Conservation (phyloP, 306 rosid species). For the Erythrophleum fordii region DNA sequence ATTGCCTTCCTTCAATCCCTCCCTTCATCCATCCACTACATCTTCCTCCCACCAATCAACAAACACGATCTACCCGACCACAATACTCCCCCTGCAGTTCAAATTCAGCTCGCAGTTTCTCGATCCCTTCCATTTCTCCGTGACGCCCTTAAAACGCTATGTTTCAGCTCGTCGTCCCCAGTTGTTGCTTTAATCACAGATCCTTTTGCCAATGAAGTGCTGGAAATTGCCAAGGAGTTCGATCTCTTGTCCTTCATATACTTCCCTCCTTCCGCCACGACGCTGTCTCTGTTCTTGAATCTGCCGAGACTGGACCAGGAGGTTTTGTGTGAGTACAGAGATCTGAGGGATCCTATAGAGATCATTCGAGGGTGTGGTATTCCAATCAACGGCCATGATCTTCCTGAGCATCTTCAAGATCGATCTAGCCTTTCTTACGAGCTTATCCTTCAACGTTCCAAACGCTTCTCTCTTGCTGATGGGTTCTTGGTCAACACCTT, state of each 20-base stretch:
- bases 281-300: slow-evolving; percentile 27
- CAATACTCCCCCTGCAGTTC: background rate
- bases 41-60: slow-evolving; percentile 35
- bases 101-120: background rate
- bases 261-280: slow-evolving; percentile 20
- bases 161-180: background rate
- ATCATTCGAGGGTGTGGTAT: slow-evolving; percentile 39
- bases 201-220: slow-evolving; percentile 8
- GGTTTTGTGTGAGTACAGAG: slow-evolving; percentile 40
- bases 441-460: slow-evolving; percentile 15
- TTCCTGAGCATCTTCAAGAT: slow-evolving; percentile 41
- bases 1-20: slow-evolving; percentile 16
- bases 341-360: slow-evolving; percentile 23
- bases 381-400: slow-evolving; percentile 37
- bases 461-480: slow-evolving; percentile 30
- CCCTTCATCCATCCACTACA: slow-evolving; percentile 19
- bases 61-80: slow-evolving; percentile 11
- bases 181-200: slow-evolving; percentile 30
- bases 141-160: background rate
- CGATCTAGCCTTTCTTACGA: slow-evolving; percentile 38
- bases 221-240: slow-evolving; percentile 31
- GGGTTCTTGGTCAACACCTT: slow-evolving; percentile 40
- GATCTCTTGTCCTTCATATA: slow-evolving; percentile 27
- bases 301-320: slow-evolving; percentile 33
- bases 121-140: slow-evolving; percentile 25